Evolutionary conservation across 257 asterid genomes (phyloP).

Genomic region (Osmanthus fragrans): DNA sequence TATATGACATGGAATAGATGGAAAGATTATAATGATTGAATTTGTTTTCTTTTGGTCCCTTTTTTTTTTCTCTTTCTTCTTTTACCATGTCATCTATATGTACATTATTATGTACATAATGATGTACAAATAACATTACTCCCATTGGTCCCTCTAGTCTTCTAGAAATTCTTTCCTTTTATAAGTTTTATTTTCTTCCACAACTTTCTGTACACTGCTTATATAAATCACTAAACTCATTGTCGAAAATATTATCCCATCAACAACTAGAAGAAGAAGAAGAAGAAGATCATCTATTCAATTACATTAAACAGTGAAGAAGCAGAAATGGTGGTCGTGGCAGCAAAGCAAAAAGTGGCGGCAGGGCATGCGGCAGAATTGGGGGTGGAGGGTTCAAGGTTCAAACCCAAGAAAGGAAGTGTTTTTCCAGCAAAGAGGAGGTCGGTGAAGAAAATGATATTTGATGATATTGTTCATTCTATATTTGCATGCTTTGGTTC

Average conservation of each 20-base stretch:
- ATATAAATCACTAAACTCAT: not conserved
- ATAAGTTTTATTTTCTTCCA: no score
- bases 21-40: no score
- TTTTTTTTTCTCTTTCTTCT: no score
- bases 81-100: no score
- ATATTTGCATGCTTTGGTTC: constrained; percentile 4
- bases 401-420: constrained; percentile 33
- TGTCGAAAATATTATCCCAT: not conserved
- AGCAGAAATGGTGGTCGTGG: constrained; percentile 13
- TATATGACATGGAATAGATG: no score
- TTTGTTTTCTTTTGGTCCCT: no score
- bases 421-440: constrained; percentile 44
- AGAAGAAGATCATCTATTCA: not conserved
- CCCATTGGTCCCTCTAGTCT: not conserved
- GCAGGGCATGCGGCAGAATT: not conserved
- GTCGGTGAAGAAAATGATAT: constrained; percentile 38
- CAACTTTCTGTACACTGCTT: no score
- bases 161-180: not conserved
- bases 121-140: no score
- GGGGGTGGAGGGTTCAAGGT: not conserved
- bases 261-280: not conserved
- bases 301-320: not conserved
- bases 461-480: constrained; percentile 20
- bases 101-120: no score
- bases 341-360: not conserved